Percentiles rank a stretch among this genome's conserved stretches.
Conservation (phyloP, 345 rosid species). For the Salix caprea region DNA sequence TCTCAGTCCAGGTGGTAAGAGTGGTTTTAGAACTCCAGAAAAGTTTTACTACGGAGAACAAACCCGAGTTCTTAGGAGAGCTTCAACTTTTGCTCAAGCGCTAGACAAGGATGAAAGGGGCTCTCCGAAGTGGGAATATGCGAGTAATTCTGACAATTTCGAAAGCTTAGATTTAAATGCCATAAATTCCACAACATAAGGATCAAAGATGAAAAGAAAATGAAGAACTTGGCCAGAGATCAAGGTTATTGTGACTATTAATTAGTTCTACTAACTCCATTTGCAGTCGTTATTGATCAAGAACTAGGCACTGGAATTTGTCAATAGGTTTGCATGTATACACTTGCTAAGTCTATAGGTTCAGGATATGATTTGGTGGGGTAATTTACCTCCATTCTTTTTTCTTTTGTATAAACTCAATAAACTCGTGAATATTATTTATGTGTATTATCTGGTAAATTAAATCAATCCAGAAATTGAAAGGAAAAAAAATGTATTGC, state of each 20-base stretch:
- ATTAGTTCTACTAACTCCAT: background rate
- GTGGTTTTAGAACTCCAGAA: slow-evolving; percentile 9
- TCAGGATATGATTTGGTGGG: background rate
- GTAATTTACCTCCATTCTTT: background rate
- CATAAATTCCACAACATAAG: background rate
- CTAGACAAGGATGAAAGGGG: slow-evolving; percentile 4
- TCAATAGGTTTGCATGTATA: background rate
- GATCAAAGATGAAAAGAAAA: background rate
- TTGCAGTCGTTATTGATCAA: background rate
- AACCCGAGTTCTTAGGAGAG: background rate
- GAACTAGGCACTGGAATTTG: background rate
- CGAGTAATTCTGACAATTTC: background rate
- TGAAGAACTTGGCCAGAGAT: background rate
- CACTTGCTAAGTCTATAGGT: background rate
- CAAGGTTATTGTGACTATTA: background rate
- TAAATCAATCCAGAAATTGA: background rate
- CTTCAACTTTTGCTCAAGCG: background rate
- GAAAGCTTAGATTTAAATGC: background rate
- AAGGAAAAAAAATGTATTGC: background rate
- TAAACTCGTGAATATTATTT: background rate
- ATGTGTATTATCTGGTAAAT: background rate
- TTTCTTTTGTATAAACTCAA: background rate
- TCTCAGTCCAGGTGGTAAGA: slow-evolving; percentile 1
- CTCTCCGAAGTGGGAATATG: slow-evolving; percentile 12
- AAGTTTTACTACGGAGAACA: slow-evolving; percentile 11